Base-by-base conservation (phyloP, 495 filamentous ascomycete genomes). In the Bombardia bombarda region DNA sequence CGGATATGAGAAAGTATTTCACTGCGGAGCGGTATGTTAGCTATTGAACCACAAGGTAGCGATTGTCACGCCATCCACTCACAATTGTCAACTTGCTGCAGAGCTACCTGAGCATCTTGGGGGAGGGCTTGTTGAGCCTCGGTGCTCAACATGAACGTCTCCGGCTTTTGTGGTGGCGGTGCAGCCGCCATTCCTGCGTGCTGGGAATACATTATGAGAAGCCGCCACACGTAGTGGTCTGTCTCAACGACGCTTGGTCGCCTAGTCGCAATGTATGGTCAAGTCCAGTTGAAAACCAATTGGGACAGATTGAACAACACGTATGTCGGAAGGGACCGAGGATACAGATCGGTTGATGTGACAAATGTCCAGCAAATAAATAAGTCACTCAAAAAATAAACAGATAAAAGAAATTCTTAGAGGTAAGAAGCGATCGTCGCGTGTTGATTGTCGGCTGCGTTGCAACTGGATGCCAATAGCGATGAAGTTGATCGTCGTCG, bases 1-100 rank as follows among this genome's bases (percentile, higher is more conserved):
- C 92, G 14, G 92, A 97, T 46, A 98, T 89, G 64, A 98, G 86
- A 72, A 98, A 98, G 65, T 97, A 98, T 80, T 98, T 98, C 60
- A 98, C 92, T 98, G 57, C 16, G 40, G 13, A 30, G 21, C 1
- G 21, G 9, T 4, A 24, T 35, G 28, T 61, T 53, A 53, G 51
- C 39, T 33, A 18, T 10, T 20, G 13, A 10, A 14, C 10, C 25
- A 19, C 16, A 18, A 22, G 6, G 2, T 20, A 24, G 4, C 16
- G 24, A 4, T 30, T 12, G 2, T 35, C 7, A 25, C 22, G 24
- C 31, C 28, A 37, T 18, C n/a, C n/a, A n/a, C 92, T 74, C 75
- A 98, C 92, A 69, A 62, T 97, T 97, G 64, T 98, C 92, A 51
- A 98, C 92, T 67, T 98, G 92, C 57, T 97, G 90, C 50, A 98